Base-by-base conservation (phyloP, 2,329 filamentous ascomycete species). In the Acrocalymma vagum region DNA sequence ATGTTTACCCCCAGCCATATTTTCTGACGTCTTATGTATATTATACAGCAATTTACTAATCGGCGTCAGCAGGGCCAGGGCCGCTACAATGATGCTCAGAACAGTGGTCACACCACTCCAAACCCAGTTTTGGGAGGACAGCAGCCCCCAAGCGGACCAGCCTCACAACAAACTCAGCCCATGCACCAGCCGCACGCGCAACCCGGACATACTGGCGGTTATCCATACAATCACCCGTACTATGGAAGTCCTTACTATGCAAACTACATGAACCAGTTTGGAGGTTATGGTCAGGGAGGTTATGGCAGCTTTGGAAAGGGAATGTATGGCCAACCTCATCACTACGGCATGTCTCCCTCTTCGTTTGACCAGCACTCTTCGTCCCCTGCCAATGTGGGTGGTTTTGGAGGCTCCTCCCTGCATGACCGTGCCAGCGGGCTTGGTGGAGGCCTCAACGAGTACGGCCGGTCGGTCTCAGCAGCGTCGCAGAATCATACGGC, bases 31-130 rank as follows among this genome's bases (percentile, higher is more conserved):
- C n/a, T 37, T 29, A 25, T 13, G n/a, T 31, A 9, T 42, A 35
- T 20, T 18, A 42, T 14, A 17, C 22, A 13, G 29, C 30, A 24
- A 21, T 24, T 36, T 15, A 51, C 58, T 63, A 41, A 63, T 51
- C 37, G 38, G 9, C 26, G 6, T 23, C 28, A 42, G 35, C 53
- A 70, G 60, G 42, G 55, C 25, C 89, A 92, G 67, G 88, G 84
- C 67, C 87, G 86, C 55, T 86, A 86, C 61, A 80, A 83, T 49
- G 90, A 95, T 39, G 81, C 82, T 48, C 88, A 91, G 62, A 90
- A 87, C 75, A 96, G 90, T 67, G 93, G 91, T 29, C 87, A 94
- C 69, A 93, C 87, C 60, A 96, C 92, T 3, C 92, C 93, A 23
- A 94, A 95, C 74, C 91, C 92, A 18, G 79, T 86, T 26, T 70